phyloP scores from a whole-genome alignment of 805 yeast genomes.

The Komagataella mondaviorum region DNA sequence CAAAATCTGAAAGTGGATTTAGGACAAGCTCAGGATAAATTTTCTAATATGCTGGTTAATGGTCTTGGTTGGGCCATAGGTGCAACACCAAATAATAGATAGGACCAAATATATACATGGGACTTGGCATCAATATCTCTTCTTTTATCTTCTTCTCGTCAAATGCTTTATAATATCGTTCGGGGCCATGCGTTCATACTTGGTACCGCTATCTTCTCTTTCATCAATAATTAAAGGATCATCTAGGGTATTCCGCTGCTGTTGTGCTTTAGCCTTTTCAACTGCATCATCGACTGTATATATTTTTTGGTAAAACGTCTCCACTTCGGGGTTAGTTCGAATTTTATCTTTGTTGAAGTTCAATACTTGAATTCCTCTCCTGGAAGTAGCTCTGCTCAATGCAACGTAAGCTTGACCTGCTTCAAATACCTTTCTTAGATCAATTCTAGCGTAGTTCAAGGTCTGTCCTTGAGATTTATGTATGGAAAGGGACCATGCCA shows the following conservation, averaged over 20 bases:
- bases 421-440: slow-evolving; percentile 53
- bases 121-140: not conserved
- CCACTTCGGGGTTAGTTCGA: slow-evolving; percentile 57
- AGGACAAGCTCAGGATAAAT: slow-evolving; percentile 4
- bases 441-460: slow-evolving; percentile 55
- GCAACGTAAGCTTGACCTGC: slow-evolving; percentile 83
- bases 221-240: not conserved
- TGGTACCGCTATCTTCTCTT: not conserved
- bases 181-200: not conserved
- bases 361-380: slow-evolving; percentile 71
- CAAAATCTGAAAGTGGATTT: slow-evolving; percentile 3
- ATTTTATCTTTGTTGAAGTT: slow-evolving; percentile 58
- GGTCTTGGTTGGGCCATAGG: slow-evolving; percentile 43
- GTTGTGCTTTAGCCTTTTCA: slow-evolving; percentile 12
- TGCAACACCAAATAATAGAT: slow-evolving; percentile 12
- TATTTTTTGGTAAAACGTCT: slow-evolving; percentile 48
- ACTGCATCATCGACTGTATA: slow-evolving; percentile 19
- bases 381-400: slow-evolving; percentile 61
- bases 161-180: not conserved
- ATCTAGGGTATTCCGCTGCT: not conserved
- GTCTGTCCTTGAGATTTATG: slow-evolving; percentile 86
- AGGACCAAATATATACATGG: not conserved
- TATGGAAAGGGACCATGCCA: slow-evolving; percentile 77
- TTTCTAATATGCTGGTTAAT: slow-evolving; percentile 29
- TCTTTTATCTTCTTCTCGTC: not conserved